Conservation (phyloP, 352 stramenopile species). For the Phytophthora palmivora region DNA sequence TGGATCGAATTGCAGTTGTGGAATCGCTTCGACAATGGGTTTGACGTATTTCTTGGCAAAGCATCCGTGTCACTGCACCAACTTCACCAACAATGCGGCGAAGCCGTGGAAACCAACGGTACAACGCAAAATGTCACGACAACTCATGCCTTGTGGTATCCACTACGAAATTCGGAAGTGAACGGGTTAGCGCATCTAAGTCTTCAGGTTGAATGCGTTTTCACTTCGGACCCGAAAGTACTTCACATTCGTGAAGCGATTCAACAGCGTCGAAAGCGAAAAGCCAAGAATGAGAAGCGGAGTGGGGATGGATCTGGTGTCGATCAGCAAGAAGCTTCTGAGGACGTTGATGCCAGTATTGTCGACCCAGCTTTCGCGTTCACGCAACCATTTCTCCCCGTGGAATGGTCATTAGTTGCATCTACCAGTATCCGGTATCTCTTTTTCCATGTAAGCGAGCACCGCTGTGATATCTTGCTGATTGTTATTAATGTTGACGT, state of each 20-base stretch:
- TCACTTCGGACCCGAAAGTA: slow-evolving; percentile 37
- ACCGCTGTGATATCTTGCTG: background rate
- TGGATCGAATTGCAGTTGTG: slow-evolving; percentile 69
- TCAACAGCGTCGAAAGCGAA: slow-evolving; percentile 4
- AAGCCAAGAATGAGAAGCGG: background rate
- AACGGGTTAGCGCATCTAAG: slow-evolving; percentile 33
- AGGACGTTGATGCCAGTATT: slow-evolving; percentile 21
- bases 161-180: slow-evolving; percentile 36
- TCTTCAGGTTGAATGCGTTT: slow-evolving; percentile 48
- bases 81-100: slow-evolving; percentile 23
- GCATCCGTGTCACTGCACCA: slow-evolving; percentile 44
- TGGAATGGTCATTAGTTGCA: slow-evolving; percentile 70
- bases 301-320: background rate
- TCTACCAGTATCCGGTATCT: slow-evolving; percentile 63
- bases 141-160: slow-evolving; percentile 47
- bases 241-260: slow-evolving; percentile 35
- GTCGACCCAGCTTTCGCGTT: slow-evolving; percentile 69
- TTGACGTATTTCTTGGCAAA: slow-evolving; percentile 64
- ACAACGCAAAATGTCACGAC: background rate
- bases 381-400: slow-evolving; percentile 44
- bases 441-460: slow-evolving; percentile 62
- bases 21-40: slow-evolving; percentile 63
- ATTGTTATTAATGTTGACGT: slow-evolving; percentile 6
- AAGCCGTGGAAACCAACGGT: background rate
- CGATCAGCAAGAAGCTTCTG: slow-evolving; percentile 1